These are phyloP conservation scores for Davidsoniella neocaledoniae DNA, from an alignment of 2,329 filamentous ascomycete genomes.

Conservation along the genomic window DNA sequence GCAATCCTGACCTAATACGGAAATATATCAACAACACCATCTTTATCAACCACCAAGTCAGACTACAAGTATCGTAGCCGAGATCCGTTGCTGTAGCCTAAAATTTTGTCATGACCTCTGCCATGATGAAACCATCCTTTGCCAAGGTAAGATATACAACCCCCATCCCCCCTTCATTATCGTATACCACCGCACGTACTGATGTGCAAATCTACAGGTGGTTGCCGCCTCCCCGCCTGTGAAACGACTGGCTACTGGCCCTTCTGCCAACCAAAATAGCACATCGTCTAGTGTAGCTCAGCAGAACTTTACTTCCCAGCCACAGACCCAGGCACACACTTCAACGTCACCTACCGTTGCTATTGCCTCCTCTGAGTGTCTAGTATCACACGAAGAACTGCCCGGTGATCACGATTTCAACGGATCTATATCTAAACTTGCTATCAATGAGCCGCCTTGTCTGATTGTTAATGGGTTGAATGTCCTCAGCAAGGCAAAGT, in stretches of 20 bases:
- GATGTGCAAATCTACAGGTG: constrained; percentile 22
- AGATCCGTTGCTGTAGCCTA: too few relatives aligned
- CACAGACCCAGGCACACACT: constrained; percentile 12
- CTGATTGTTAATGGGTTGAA: constrained; percentile 2
- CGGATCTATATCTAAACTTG: constrained; percentile 4
- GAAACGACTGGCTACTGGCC: constrained; percentile 9
- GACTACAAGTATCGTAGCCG: too few relatives aligned
- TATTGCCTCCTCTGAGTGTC: too few relatives aligned
- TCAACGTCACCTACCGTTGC: too few relatives aligned
- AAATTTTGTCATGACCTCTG: constrained; percentile 26
- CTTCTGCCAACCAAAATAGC: neutral
- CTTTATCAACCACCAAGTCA: too few relatives aligned
- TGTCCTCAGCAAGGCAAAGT: constrained; percentile 8
- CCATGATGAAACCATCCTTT: constrained; percentile 46
- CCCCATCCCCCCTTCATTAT: too few relatives aligned
- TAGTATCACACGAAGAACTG: too few relatives aligned
- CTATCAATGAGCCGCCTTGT: neutral
- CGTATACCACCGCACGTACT: too few relatives aligned
- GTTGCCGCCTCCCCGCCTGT: constrained; percentile 24
- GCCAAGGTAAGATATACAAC: constrained; percentile 44
- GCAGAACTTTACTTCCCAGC: constrained; percentile 1
- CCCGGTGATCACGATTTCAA: constrained; percentile 12
- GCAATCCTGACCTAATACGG: too few relatives aligned
- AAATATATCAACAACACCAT: too few relatives aligned
- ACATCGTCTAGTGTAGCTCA: neutral